phyloP scores from a whole-genome alignment of 1,284 basidiomycete genomes.

The Schizophyllum amplum region DNA sequence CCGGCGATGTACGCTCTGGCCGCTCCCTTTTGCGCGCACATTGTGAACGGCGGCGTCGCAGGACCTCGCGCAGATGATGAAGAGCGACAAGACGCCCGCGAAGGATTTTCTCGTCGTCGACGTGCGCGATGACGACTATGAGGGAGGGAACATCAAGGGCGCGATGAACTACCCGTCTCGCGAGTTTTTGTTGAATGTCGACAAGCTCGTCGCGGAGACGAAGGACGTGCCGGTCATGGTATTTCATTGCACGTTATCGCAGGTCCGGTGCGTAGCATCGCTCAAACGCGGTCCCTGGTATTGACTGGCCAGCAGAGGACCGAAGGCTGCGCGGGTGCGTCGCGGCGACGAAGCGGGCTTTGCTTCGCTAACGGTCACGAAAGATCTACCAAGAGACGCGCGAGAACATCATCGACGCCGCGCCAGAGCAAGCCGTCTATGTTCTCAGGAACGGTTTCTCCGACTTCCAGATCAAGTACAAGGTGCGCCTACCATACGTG shows the following conservation, averaged over 20 bases:
- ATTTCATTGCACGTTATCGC: constrained; percentile 72
- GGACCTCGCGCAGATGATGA: constrained; percentile 64
- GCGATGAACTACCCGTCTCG: constrained; percentile 53
- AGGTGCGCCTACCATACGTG: constrained; percentile 28
- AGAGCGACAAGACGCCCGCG: constrained; percentile 43
- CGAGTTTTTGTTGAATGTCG: constrained; percentile 47
- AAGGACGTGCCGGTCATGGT: constrained; percentile 56
- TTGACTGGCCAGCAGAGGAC: too few relatives aligned
- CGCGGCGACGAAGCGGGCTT: neutral
- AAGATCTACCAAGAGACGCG: constrained; percentile 65
- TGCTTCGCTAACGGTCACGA: constrained; percentile 2
- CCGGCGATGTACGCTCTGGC: constrained; percentile 18
- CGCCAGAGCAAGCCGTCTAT: constrained; percentile 43
- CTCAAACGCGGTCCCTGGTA: too few relatives aligned
- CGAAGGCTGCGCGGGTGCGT: constrained; percentile 63
- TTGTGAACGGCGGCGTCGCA: constrained; percentile 21
- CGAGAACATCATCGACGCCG: constrained; percentile 29
- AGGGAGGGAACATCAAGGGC: constrained; percentile 67
- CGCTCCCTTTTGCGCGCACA: neutral
- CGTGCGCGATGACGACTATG: constrained; percentile 70
- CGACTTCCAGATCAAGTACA: constrained; percentile 60
- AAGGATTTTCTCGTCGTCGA: constrained; percentile 71
- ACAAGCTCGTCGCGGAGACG: constrained; percentile 49
- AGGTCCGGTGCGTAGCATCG: constrained; percentile 48
- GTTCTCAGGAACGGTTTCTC: constrained; percentile 66